Evolutionary conservation across 352 stramenopile species (phyloP).

Genomic region (Blastocystis sp.): DNA sequence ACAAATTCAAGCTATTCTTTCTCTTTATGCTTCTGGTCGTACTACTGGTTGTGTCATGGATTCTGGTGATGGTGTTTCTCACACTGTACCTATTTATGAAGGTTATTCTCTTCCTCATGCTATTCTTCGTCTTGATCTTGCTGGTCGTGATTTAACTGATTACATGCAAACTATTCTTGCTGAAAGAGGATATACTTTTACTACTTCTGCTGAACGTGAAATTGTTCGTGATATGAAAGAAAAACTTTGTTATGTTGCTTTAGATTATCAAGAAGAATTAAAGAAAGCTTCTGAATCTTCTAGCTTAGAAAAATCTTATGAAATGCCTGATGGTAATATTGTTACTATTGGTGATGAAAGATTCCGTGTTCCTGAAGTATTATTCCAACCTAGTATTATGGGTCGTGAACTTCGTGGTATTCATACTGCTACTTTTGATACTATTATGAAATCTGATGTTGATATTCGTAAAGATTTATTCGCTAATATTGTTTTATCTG

Average conservation of each 20-base stretch:
- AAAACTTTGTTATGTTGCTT: conserved; percentile 75
- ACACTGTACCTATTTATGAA: conserved; percentile 75
- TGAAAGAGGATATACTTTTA: conserved; percentile 74
- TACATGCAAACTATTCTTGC: conserved; percentile 87
- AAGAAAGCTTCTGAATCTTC: conserved; percentile 67
- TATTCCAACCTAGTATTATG: conserved; percentile 80
- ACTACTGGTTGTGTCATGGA: conserved; percentile 65
- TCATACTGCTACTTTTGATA: conserved; percentile 65
- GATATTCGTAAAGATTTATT: conserved; percentile 77
- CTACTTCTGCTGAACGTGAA: conserved; percentile 72
- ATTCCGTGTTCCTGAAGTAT: conserved; percentile 74
- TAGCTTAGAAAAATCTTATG: conserved; percentile 77
- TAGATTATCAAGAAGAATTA: conserved; percentile 73
- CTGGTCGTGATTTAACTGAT: conserved; percentile 66
- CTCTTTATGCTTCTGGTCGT: conserved; percentile 63
- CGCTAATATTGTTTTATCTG: conserved; percentile 81
- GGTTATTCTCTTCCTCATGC: conserved; percentile 67
- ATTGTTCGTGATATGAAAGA: conserved; percentile 93
- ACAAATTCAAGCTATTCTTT: conserved; percentile 66
- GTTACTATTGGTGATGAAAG: conserved; percentile 84
- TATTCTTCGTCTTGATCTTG: conserved; percentile 67
- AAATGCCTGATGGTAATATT: conserved; percentile 85
- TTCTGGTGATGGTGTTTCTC: conserved; percentile 62
- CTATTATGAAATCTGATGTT: conserved; percentile 71
- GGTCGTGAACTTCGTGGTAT: conserved; percentile 62